These are phyloP conservation scores for Debaryomyces robertsiae DNA, from an alignment of 1,139 yeast genomes.

Conservation along the genomic window DNA sequence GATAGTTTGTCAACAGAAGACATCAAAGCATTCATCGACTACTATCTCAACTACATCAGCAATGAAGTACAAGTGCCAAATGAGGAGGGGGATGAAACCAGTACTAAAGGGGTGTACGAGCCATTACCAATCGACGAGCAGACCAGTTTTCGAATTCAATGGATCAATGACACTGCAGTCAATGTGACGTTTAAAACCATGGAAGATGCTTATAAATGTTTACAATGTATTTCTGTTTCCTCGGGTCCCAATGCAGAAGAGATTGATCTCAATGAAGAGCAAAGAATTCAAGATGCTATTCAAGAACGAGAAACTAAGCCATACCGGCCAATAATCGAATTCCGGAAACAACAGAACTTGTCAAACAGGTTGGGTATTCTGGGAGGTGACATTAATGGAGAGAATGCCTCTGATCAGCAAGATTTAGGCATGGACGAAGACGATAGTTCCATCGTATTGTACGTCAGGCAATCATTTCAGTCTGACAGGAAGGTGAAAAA, in stretches of 20 bases:
- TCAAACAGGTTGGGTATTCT: constrained; percentile 33
- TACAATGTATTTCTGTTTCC: constrained; percentile 30
- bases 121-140: constrained; percentile 32
- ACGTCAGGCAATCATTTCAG: constrained; percentile 52
- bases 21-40: constrained; percentile 57
- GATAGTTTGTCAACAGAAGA: constrained; percentile 68
- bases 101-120: constrained; percentile 22
- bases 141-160: constrained; percentile 53
- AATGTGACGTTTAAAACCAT: constrained; percentile 54
- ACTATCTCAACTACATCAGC: constrained; percentile 44
- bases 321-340: constrained; percentile 39
- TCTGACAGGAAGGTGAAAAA: constrained; percentile 61
- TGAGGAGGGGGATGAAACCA: constrained; percentile 19
- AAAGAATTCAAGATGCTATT: constrained; percentile 15
- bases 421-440: constrained; percentile 42
- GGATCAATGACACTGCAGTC: constrained; percentile 69
- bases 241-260: constrained; percentile 19
- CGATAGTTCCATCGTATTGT: constrained; percentile 42
- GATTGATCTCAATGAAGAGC: constrained; percentile 4
- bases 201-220: constrained; percentile 47
- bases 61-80: constrained; percentile 20
- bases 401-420: constrained; percentile 14
- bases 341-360: constrained; percentile 37
- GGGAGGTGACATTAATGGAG: constrained; percentile 16
- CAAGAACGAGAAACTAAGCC: constrained; percentile 42